Evolutionary conservation across 2,329 filamentous ascomycete species (phyloP), one percentile per base, ranked within the genome.

Genomic region (Penicillium sp.): DNA sequence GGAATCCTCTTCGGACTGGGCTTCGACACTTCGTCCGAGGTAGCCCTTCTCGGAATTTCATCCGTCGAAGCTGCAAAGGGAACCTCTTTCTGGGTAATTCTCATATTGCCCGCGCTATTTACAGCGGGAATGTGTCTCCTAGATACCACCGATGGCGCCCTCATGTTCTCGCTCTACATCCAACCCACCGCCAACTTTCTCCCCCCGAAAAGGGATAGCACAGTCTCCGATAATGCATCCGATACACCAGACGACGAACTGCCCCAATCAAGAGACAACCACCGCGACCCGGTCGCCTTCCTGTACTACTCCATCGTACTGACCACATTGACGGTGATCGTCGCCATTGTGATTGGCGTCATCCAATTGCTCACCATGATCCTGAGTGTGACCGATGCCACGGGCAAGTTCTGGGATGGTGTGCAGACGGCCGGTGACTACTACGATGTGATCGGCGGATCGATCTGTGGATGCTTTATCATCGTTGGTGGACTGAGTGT

Each of bases 151-250:
- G 94, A 97, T 63, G 92, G 92, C 22, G 92, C 92, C 1, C 79
- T 96, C 18, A 97, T 97, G 92, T 92, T 96, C 83, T 86, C 88
- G 0, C 78, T 97, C 1, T 97, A 99, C 72, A 91, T 92, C 30
- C 74, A 76, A 51, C 75, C 74, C 2, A 71, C 73, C 18, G 58
- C 65, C 13, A 72, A 74, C 54, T 74, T 73, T 57, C 67, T 74
- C 10, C 64, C 69, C 0, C 46, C 61, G 2, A 67, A 69, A 41
- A 56, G 53, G 24, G 61, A 62, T 35, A 51, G 46, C 46, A 54
- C 55, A 8, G 16, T 53, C 14, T 57, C 62, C 2, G 57, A 59
- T 4, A 38, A 39, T 1, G 47, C 58, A 2, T 54, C 65, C 10
- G 56, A 53, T 20, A 52, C 45, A 28, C 48, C 57, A 25, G 55